phyloP scores from a whole-genome alignment of 2,329 filamentous ascomycete species.

The Diaporthe citri region DNA sequence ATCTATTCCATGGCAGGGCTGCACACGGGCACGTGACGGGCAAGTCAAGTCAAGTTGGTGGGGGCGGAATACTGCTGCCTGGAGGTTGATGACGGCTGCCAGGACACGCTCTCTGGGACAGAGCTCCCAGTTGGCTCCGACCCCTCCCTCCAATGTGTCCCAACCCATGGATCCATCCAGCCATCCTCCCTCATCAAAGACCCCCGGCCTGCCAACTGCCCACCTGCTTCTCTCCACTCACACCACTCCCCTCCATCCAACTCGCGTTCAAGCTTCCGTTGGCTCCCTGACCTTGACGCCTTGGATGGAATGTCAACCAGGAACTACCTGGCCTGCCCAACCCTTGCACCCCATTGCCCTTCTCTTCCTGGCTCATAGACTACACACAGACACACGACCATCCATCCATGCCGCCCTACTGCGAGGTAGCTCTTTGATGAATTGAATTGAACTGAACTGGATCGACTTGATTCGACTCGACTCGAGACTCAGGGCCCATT shows the following conservation, averaged over 20 bases:
- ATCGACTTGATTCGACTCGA: background rate
- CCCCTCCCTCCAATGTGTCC: background rate
- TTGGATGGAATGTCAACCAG: constrained; percentile 17
- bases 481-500: background rate
- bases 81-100: constrained; percentile 5
- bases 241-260: background rate
- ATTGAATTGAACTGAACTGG: constrained; percentile 10
- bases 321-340: constrained; percentile 14
- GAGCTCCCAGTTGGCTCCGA: background rate
- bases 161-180: constrained; percentile 1
- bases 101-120: background rate
- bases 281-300: constrained; percentile 26
- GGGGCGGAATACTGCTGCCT: constrained; percentile 20
- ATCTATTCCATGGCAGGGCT: background rate
- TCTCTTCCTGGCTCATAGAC: background rate
- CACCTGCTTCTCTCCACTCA: background rate
- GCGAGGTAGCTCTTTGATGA: background rate
- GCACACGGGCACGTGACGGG: background rate
- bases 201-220: background rate
- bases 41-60: background rate
- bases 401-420: background rate
- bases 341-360: background rate
- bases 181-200: constrained; percentile 5
- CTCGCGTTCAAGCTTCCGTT: constrained; percentile 23
- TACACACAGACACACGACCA: background rate